Evolutionary conservation across 1,284 basidiomycete genomes (phyloP), one percentile per base, ranked within the genome.

Genomic region (Neonothopanus nambi): DNA sequence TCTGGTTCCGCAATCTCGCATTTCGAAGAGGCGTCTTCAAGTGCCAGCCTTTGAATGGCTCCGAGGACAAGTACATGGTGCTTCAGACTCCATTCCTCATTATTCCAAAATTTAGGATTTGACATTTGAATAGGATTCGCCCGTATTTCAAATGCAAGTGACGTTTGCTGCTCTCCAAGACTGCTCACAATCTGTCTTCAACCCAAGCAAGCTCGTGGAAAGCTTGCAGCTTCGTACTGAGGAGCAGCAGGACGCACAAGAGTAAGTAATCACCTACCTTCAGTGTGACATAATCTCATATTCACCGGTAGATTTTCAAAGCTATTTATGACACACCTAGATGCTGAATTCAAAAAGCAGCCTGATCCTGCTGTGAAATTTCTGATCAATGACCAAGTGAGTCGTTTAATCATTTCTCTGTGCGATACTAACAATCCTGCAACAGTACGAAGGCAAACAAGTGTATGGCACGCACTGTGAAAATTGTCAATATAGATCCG

Each of bases 231-330:
- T 97, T 37, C 80, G 87, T 36, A 85, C 86, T 9, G 79, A 84
- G 1, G 89, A 94, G 65, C 94, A 97, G 65, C 94, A 97, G 71
- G 94, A 97, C 73, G 94, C 94, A 28, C 91, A 94, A 68, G 94
- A 97, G 92, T 95, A 63, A 56, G 82, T 56, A n/a, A 40, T 33
- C 37, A 30, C 44, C 33, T 54, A 53, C 18, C 17, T 24, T 30
- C 20, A 49, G n/a, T 36, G 50, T 11, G n/a, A 17, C 24, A 12
- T 54, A 49, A 26, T 61, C 54, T 64, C 48, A 62, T 26, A 33
- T 42, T 2, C 20, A 17, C 21, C 13, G 9, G 11, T 51, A 95
- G 93, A 64, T 97, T 97, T 66, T 93, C 91, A 0, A 96, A 97
- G 63, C 78, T 97, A 15, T 96, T 97, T 71, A 89, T 96, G 82